phyloP scores from a whole-genome alignment of 129 eudicot species.

The Oenanthe sinensis region DNA sequence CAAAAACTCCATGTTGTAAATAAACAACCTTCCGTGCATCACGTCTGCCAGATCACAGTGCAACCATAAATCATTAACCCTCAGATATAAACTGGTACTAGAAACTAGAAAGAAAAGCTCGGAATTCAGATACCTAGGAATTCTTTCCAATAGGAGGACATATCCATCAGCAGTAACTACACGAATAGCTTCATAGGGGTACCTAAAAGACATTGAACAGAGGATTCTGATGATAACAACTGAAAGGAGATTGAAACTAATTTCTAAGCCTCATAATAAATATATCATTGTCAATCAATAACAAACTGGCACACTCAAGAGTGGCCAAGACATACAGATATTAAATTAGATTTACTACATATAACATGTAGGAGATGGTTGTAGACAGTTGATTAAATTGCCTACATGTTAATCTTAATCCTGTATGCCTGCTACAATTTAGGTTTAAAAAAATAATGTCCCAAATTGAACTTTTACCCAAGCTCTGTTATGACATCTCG shows the following conservation, averaged over 20 bases:
- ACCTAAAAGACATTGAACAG: slow-evolving; percentile 31
- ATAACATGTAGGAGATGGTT: neutral
- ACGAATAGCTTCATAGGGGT: slow-evolving; percentile 85
- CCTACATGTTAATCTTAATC: neutral
- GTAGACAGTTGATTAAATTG: neutral
- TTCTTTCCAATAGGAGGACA: slow-evolving; percentile 85
- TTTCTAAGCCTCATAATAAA: neutral
- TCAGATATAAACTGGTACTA: too few species aligned
- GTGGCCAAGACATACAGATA: neutral
- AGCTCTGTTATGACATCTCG: slow-evolving; percentile 88
- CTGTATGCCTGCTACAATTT: neutral
- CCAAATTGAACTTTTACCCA: slow-evolving; percentile 41
- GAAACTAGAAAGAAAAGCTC: neutral
- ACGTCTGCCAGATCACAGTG: slow-evolving; percentile 36
- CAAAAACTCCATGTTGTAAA: slow-evolving; percentile 89
- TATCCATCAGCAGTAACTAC: slow-evolving; percentile 94
- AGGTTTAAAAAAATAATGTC: neutral
- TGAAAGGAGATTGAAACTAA: neutral
- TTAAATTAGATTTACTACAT: neutral
- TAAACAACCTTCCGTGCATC: slow-evolving; percentile 82
- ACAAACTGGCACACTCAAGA: neutral
- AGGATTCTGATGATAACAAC: neutral
- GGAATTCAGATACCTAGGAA: slow-evolving; percentile 57
- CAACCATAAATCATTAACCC: neutral
- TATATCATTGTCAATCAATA: neutral